Evolutionary conservation across 176 grass and related monocot genomes (phyloP).

Genomic region (Oryza nivara): DNA sequence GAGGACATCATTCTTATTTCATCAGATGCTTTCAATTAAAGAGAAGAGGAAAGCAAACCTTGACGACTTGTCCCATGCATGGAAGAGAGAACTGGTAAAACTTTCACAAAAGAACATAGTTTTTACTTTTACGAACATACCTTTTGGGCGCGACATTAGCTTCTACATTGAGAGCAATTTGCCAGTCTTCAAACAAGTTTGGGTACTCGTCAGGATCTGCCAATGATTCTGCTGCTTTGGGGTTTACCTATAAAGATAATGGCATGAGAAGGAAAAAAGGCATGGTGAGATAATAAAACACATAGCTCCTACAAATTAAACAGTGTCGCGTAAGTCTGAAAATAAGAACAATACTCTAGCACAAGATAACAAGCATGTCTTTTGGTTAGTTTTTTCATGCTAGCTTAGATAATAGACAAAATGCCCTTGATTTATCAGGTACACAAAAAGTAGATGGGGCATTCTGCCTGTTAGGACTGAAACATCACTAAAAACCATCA

Average conservation of each 20-base stretch:
- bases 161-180: conserved; percentile 91
- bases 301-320: conserved; percentile 12
- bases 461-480: conserved; percentile 10
- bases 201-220: conserved; percentile 90
- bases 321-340: neutral
- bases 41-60: neutral
- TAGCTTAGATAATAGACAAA: conserved; percentile 1
- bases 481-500: conserved; percentile 32
- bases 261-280: neutral
- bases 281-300: conserved; percentile 16
- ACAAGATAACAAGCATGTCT: neutral
- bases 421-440: neutral
- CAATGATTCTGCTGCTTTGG: conserved; percentile 92
- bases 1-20: neutral
- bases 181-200: conserved; percentile 96
- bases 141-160: conserved; percentile 58
- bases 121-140: conserved; percentile 34
- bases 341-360: conserved; percentile 20
- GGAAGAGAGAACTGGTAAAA: conserved; percentile 14
- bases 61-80: neutral
- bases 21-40: neutral
- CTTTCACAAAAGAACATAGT: conserved; percentile 11
- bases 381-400: neutral
- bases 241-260: conserved; percentile 63
- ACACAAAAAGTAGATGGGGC: neutral